A percentile compares a stretch with the other conserved stretches of the same genome.
phyloP scores from a whole-genome alignment of 768 basidiomycete species.

The Cyathus striatus region DNA sequence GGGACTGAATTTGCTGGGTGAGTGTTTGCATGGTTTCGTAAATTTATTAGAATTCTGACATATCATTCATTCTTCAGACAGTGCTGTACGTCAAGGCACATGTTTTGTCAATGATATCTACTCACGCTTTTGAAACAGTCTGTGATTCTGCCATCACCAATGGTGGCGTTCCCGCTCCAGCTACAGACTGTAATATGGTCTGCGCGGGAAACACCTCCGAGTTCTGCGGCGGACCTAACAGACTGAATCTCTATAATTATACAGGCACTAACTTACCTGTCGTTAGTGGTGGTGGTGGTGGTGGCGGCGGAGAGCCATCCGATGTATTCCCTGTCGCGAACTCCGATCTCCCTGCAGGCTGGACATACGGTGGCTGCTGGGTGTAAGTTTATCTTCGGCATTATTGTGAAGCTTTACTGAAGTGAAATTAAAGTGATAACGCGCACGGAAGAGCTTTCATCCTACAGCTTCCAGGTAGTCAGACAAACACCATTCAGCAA shows the following conservation, averaged over 20 bases:
- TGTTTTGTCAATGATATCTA: slow-evolving; percentile 1
- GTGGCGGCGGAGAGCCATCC: slow-evolving; percentile 26
- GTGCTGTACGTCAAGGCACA: slow-evolving; percentile 42
- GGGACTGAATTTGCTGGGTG: slow-evolving; percentile 35
- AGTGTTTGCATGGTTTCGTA: too few relatives aligned
- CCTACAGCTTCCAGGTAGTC: slow-evolving; percentile 15
- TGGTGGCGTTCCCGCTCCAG: slow-evolving; percentile 38
- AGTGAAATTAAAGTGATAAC: slow-evolving; percentile 42
- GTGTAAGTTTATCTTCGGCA: slow-evolving; percentile 34
- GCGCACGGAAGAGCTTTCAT: slow-evolving; percentile 57
- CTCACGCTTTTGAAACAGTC: slow-evolving; percentile 24
- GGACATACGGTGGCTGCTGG: slow-evolving; percentile 63
- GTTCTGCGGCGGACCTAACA: slow-evolving; percentile 70
- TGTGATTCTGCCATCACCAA: slow-evolving; percentile 45
- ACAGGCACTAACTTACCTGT: slow-evolving; percentile 53
- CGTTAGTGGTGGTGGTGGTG: slow-evolving; percentile 24
- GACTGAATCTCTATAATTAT: slow-evolving; percentile 65
- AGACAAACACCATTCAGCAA: slow-evolving; percentile 46
- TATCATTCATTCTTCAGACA: slow-evolving; percentile 35
- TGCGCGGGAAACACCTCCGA: slow-evolving; percentile 60
- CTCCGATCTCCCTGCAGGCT: slow-evolving; percentile 47
- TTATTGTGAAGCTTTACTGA: background rate
- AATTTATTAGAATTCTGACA: background rate
- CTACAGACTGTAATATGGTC: slow-evolving; percentile 60
- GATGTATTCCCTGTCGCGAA: slow-evolving; percentile 40